phyloP scores from a whole-genome alignment of 2,329 filamentous ascomycete genomes.

The Mollisia scopiformis region DNA sequence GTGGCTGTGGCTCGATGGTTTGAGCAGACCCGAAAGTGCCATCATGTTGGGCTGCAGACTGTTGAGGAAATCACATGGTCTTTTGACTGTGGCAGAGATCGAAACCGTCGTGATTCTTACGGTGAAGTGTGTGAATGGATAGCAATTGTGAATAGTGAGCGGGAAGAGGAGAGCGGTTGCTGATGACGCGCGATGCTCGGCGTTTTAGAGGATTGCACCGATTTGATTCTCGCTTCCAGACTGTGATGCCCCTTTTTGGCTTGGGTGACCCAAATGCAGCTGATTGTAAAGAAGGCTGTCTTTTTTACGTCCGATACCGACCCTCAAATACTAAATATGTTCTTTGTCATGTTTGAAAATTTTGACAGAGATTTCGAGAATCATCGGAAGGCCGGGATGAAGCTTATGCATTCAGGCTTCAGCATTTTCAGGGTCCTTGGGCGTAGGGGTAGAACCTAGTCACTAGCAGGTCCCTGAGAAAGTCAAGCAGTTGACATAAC shows the following conservation, averaged over 20 bases:
- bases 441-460: neutral
- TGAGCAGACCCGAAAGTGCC: constrained; percentile 53
- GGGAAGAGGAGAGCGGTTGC: neutral
- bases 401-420: neutral
- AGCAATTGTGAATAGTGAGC: neutral
- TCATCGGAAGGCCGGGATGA: neutral
- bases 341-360: neutral
- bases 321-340: too few species aligned
- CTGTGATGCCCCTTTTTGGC: neutral
- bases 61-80: constrained; percentile 30
- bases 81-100: neutral
- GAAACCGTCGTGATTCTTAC: neutral
- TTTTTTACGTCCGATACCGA: too few species aligned
- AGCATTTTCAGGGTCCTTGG: neutral
- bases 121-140: neutral
- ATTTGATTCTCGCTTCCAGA: neutral
- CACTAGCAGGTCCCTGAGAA: neutral
- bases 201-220: neutral
- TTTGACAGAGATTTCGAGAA: neutral
- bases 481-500: too few species aligned
- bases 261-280: neutral
- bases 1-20: constrained; percentile 42
- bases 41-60: constrained; percentile 43
- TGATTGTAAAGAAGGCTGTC: too few species aligned
- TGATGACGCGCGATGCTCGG: neutral